Percentiles rank a stretch among this genome's conserved stretches.
Conservation (phyloP, 73 alveolate genomes). For the Paramecium sexaurelia region DNA sequence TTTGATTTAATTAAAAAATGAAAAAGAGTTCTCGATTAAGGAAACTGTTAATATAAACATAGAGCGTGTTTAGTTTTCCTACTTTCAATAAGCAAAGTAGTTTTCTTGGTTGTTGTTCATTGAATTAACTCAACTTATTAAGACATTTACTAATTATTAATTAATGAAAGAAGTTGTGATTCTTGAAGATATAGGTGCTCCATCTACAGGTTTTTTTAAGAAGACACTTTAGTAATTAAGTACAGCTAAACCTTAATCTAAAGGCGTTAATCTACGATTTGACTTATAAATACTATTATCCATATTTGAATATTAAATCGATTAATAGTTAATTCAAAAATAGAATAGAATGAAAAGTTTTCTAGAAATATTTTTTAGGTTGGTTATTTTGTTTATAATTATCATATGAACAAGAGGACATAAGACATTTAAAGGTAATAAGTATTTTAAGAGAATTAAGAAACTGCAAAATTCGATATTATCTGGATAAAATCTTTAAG, state of each 20-base stretch:
- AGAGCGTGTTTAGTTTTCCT: conserved; percentile 57
- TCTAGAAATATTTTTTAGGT: conserved; percentile 34
- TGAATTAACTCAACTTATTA: conserved; percentile 58
- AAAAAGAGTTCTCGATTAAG: conserved; percentile 57
- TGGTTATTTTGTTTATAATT: conserved; percentile 53
- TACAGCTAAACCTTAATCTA: conserved; percentile 56
- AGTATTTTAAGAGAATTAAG: background rate
- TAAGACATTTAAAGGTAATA: conserved; percentile 60
- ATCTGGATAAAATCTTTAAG: conserved; percentile 58
- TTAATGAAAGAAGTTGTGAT: conserved; percentile 44
- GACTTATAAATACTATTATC: conserved; percentile 8
- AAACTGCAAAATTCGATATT: conserved; percentile 61
- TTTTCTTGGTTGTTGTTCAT: conserved; percentile 61
- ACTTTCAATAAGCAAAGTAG: conserved; percentile 52
- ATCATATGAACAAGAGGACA: conserved; percentile 61
- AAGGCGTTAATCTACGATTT: conserved; percentile 45
- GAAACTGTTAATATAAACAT: conserved; percentile 63
- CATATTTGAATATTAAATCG: conserved; percentile 42
- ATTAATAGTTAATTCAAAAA: conserved; percentile 45
- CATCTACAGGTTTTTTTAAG: conserved; percentile 63
- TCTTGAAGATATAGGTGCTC: conserved; percentile 7
- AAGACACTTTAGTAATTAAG: conserved; percentile 22
- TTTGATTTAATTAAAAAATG: conserved; percentile 26
- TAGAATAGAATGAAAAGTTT: conserved; percentile 54
- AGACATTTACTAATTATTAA: conserved; percentile 54